Percentiles rank a stretch among this genome's conserved stretches.
These are phyloP conservation scores for Vigna angularis DNA, from an alignment of 306 rosid species.

Conservation along the genomic window DNA sequence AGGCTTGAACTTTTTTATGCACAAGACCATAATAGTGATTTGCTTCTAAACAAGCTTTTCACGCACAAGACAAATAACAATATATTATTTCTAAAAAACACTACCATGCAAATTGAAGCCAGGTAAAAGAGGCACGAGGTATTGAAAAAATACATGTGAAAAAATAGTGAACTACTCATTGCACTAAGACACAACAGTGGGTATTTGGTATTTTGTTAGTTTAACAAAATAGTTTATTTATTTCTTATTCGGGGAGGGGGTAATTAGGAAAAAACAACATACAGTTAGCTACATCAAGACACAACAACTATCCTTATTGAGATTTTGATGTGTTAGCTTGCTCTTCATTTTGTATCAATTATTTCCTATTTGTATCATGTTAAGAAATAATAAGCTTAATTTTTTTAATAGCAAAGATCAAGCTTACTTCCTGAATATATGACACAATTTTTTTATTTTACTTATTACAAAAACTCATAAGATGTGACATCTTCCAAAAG, in stretches of 20 bases:
- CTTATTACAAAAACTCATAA: constrained; percentile 14
- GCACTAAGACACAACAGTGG: not conserved
- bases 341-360: too few relatives aligned
- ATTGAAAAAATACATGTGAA: constrained; percentile 9
- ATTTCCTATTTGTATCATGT: not conserved
- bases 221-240: not conserved
- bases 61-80: not conserved
- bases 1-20: constrained; percentile 7
- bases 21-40: not conserved
- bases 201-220: not conserved
- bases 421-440: not conserved
- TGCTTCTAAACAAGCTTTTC: constrained; percentile 12
- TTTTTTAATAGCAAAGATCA: not conserved
- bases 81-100: not conserved
- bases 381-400: not conserved
- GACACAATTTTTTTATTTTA: not conserved
- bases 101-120: constrained; percentile 9
- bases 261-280: too few relatives aligned
- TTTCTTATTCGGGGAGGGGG: not conserved
- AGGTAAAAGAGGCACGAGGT: not conserved
- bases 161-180: constrained; percentile 3
- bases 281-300: too few relatives aligned
- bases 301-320: too few relatives aligned
- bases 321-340: too few relatives aligned
- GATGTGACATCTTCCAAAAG: constrained; percentile 20